Conservation (phyloP, 805 yeast genomes). For the Cyberlindnera maritima region DNA sequence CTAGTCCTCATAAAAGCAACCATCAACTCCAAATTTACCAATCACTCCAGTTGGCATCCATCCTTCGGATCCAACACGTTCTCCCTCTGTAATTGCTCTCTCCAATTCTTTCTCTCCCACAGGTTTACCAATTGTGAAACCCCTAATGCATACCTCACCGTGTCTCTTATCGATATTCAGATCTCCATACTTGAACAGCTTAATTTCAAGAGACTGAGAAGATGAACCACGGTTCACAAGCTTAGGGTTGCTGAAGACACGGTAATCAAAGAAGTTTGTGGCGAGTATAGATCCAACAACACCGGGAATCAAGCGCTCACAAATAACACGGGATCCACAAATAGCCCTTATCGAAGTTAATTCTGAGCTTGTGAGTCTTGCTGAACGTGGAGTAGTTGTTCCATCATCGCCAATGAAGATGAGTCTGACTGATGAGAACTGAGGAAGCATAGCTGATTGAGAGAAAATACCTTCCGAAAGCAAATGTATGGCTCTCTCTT, state of each 20-base stretch:
- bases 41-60: slow-evolving; percentile 48
- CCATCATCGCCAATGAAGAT: slow-evolving; percentile 19
- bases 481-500: slow-evolving; percentile 25
- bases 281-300: slow-evolving; percentile 57
- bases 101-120: slow-evolving; percentile 30
- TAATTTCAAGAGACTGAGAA: slow-evolving; percentile 58
- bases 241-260: slow-evolving; percentile 39
- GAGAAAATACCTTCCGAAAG: slow-evolving; percentile 21
- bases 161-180: slow-evolving; percentile 35
- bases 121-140: slow-evolving; percentile 63
- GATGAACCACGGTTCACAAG: slow-evolving; percentile 53
- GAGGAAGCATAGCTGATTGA: slow-evolving; percentile 30
- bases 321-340: slow-evolving; percentile 48
- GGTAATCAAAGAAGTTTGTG: slow-evolving; percentile 61
- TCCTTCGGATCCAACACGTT: slow-evolving; percentile 43
- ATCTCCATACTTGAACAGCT: slow-evolving; percentile 38
- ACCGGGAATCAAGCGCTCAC: slow-evolving; percentile 44
- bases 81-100: slow-evolving; percentile 30
- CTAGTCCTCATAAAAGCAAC: slow-evolving; percentile 57
- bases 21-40: slow-evolving; percentile 69
- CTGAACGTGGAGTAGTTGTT: neutral
- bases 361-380: slow-evolving; percentile 22
- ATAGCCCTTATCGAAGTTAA: slow-evolving; percentile 43
- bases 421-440: slow-evolving; percentile 29
- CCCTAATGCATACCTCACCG: slow-evolving; percentile 58